phyloP scores from a whole-genome alignment of 371 early-diverging fungal genomes.

The Mucor plumbeus region DNA sequence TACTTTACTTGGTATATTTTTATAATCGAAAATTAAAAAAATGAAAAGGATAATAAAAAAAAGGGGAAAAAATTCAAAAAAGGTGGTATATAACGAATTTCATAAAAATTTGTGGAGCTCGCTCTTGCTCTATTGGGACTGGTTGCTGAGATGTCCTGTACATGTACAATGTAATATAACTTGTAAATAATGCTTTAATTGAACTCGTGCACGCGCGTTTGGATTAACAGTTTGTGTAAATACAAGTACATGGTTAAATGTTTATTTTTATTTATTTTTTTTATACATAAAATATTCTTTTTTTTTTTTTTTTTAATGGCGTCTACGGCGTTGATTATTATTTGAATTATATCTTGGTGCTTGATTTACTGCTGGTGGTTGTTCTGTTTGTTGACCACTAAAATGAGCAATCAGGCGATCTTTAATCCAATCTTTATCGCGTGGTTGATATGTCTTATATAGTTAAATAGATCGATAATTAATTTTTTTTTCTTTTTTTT shows the following conservation, averaged over 20 bases:
- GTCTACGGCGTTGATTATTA: slow-evolving; percentile 22
- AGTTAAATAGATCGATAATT: neutral
- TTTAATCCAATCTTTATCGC: slow-evolving; percentile 56
- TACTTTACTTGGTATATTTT: neutral
- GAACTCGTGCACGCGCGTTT: slow-evolving; percentile 4
- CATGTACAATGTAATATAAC: neutral
- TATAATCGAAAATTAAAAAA: neutral
- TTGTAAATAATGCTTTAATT: neutral
- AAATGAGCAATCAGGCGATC: slow-evolving; percentile 50
- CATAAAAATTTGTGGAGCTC: slow-evolving; percentile 7
- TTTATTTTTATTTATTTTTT: neutral
- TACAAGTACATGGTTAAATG: neutral
- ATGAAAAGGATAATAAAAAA: neutral
- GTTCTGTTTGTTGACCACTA: slow-evolving; percentile 30
- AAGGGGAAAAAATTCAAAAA: neutral
- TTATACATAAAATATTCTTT: no score
- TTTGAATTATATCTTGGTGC: slow-evolving; percentile 3
- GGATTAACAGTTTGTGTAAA: neutral
- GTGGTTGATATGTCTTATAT: slow-evolving; percentile 44
- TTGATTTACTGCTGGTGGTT: slow-evolving; percentile 21
- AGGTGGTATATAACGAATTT: slow-evolving; percentile 7
- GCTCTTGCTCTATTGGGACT: neutral
- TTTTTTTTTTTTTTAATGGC: slow-evolving; percentile 19
- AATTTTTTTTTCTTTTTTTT: neutral
- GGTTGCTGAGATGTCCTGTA: neutral